Base-by-base conservation (phyloP, 345 rosid genomes). In the Populus pruinosa region DNA sequence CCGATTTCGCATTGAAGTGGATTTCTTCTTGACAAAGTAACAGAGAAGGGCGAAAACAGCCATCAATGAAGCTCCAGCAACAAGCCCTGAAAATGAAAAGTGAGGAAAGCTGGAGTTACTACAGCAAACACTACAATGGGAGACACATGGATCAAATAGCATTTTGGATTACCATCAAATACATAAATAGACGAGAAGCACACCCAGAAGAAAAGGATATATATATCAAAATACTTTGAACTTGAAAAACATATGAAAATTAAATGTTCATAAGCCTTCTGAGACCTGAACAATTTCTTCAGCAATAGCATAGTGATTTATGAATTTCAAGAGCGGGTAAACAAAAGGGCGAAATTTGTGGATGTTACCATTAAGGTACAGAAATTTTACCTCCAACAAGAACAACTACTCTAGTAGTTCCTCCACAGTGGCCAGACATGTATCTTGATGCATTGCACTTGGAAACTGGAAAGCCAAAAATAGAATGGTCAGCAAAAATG, bases 341-440 rank as follows among this genome's bases (percentile, higher is more conserved):
- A 39, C 6, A 4, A 53, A 50, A n/a, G 59, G 69, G 9, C 33
- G 53, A 1, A 44, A 65, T 2, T 1, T 35, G n/a, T 66, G 29
- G 59, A 29, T 50, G 20, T 13, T 33, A 29, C n/a, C 33, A 5
- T 33, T 55, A 38, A 31, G 7, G 56, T 21, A n/a, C 49, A 49
- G 50, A 41, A 41, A 53, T 14, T 27, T 83, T 85, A 94, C 98
- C 98, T 91, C 93, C 97, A 78, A 91, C 75, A 69, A 93, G 83
- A 75, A 84, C 81, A 72, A 76, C 88, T 13, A 89, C 71, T 73
- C 49, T 85, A 6, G 81, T 74, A 69, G 86, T 67, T 82, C 86
- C 87, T 36, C 86, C 79, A 64, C 97, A 90, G 50, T 38, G 68
- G 66, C 89, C 83, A 76, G 74, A 67, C 21, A 86, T 6, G 36